phyloP scores from a whole-genome alignment of 2,329 filamentous ascomycete species.

The Diaporthe ilicicola region DNA sequence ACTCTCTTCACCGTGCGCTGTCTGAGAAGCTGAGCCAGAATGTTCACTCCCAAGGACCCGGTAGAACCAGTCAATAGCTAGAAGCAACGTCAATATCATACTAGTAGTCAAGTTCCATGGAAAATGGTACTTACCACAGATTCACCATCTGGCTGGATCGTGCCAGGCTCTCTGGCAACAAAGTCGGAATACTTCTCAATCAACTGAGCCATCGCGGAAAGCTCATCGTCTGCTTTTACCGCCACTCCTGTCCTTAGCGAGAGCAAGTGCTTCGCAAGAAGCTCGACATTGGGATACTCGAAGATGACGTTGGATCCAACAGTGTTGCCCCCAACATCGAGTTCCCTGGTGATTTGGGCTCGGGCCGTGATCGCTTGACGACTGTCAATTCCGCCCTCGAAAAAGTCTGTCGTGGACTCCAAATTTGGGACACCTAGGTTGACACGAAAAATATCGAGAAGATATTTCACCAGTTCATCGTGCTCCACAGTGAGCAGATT shows the following conservation, averaged over 20 bases:
- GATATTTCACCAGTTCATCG: conserved; percentile 27
- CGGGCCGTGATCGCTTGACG: conserved; percentile 40
- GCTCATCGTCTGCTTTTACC: conserved; percentile 39
- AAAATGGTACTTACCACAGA: conserved; percentile 40
- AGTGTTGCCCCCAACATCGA: conserved; percentile 37
- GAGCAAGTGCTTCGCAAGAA: conserved; percentile 37
- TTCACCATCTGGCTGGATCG: conserved; percentile 39
- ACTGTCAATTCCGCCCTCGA: conserved; percentile 41
- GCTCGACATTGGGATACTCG: conserved; percentile 40
- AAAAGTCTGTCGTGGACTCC: conserved; percentile 39
- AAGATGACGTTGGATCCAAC: conserved; percentile 43
- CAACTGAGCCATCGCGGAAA: conserved; percentile 43
- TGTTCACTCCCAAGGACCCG: conserved; percentile 67
- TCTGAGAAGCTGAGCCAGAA: conserved; percentile 65
- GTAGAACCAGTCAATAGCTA: conserved; percentile 67
- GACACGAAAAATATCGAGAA: conserved; percentile 37
- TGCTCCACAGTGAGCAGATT: background rate
- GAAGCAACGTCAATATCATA: background rate
- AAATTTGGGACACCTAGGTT: conserved; percentile 33
- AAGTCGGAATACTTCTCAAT: conserved; percentile 50
- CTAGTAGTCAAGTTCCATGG: too few species aligned
- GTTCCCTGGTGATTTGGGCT: conserved; percentile 37
- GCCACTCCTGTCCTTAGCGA: conserved; percentile 35
- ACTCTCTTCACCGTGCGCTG: conserved; percentile 63
- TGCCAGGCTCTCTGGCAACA: conserved; percentile 36